Percentiles rank a stretch among this genome's conserved stretches.
phyloP scores from a whole-genome alignment of 2,329 filamentous ascomycete genomes.

The Paracoccidioides brasiliensis region DNA sequence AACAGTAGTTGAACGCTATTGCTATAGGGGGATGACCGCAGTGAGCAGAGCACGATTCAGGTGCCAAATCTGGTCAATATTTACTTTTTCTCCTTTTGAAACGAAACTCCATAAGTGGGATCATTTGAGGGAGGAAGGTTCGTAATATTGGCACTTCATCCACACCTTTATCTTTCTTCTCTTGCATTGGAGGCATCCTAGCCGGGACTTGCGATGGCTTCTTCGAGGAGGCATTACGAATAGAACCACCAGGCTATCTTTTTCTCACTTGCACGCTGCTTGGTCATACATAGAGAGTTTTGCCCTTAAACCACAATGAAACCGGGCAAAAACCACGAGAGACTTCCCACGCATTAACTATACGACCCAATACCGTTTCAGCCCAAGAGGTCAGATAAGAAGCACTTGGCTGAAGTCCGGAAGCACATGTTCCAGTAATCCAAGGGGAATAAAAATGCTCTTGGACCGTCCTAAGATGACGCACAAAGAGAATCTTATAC shows the following conservation, averaged over 20 bases:
- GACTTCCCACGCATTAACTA: not conserved
- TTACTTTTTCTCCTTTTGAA: not conserved
- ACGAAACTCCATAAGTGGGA: no score
- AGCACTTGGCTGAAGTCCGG: not conserved
- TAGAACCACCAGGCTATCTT: not conserved
- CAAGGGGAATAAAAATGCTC: not conserved
- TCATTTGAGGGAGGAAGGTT: not conserved
- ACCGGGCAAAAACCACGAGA: not conserved
- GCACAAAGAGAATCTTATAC: not conserved
- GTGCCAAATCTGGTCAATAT: not conserved
- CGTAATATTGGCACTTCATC: not conserved
- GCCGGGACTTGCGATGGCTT: conserved; percentile 23
- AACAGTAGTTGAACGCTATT: not conserved
- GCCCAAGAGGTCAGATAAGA: not conserved
- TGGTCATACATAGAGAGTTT: not conserved
- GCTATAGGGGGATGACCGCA: not conserved
- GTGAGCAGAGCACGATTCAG: not conserved
- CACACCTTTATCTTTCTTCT: conserved; percentile 24
- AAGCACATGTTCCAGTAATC: not conserved
- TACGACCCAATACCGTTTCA: not conserved
- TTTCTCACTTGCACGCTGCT: not conserved
- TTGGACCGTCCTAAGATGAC: not conserved
- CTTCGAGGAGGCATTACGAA: conserved; percentile 13
- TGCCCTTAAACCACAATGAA: not conserved
- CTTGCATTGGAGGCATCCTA: conserved; percentile 24